A percentile compares a stretch with the other conserved stretches of the same genome.
These are phyloP conservation scores for Volvariella surrecta DNA, from an alignment of 1,284 basidiomycete genomes.

Conservation along the genomic window DNA sequence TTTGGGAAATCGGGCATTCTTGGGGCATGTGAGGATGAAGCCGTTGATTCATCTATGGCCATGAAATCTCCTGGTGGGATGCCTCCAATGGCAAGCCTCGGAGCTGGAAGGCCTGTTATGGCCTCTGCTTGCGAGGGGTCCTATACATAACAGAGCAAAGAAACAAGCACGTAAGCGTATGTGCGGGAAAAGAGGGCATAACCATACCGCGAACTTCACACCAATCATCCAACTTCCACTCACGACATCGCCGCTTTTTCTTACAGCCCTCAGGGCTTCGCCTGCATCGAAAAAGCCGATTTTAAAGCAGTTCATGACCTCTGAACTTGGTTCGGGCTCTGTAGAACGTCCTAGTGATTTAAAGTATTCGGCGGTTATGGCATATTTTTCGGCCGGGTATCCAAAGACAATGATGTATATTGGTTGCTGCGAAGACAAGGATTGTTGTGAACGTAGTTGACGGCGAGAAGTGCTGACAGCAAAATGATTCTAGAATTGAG, in stretches of 20 bases:
- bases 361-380: slow-evolving; percentile 62
- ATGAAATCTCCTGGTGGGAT: slow-evolving; percentile 26
- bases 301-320: slow-evolving; percentile 63
- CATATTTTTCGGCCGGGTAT: slow-evolving; percentile 67
- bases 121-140: slow-evolving; percentile 50
- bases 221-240: slow-evolving; percentile 75
- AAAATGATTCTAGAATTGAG: slow-evolving; percentile 24
- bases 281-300: slow-evolving; percentile 62
- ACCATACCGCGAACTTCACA: slow-evolving; percentile 68
- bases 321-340: slow-evolving; percentile 51
- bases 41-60: slow-evolving; percentile 32
- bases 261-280: slow-evolving; percentile 65
- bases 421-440: slow-evolving; percentile 19
- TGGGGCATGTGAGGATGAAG: slow-evolving; percentile 16
- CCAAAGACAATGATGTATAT: slow-evolving; percentile 67
- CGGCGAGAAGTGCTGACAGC: slow-evolving; percentile 23
- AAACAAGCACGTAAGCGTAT: slow-evolving; percentile 4
- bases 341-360: slow-evolving; percentile 57
- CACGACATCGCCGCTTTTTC: slow-evolving; percentile 72
- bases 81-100: slow-evolving; percentile 13
- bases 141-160: too few relatives aligned
- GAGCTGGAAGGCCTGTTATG: slow-evolving; percentile 20
- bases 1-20: slow-evolving; percentile 26
- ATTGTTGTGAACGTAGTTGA: slow-evolving; percentile 17
- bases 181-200: slow-evolving; percentile 6